These are phyloP conservation scores for Suhomyces pyralidae DNA, from an alignment of 805 yeast genomes.

Conservation along the genomic window DNA sequence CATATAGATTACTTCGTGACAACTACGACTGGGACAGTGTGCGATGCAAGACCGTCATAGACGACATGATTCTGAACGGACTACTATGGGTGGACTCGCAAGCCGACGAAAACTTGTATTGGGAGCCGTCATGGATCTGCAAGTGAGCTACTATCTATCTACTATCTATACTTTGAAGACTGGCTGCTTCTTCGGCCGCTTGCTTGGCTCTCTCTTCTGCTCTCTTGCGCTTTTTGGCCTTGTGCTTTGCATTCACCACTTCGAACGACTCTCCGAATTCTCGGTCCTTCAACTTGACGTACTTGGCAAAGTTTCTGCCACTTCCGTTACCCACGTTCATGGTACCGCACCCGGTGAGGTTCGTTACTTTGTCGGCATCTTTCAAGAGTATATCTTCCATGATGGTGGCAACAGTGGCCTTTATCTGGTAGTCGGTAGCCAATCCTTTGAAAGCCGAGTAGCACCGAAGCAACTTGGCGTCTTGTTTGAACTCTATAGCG, in stretches of 20 bases:
- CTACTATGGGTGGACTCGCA: conserved; percentile 77
- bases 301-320: conserved; percentile 56
- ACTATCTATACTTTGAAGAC: neutral
- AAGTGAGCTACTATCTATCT: neutral
- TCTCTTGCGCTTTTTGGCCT: conserved; percentile 33
- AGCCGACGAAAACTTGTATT: conserved; percentile 47
- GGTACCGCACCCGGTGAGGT: conserved; percentile 20
- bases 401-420: conserved; percentile 49
- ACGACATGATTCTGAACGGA: conserved; percentile 80
- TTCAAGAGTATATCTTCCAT: conserved; percentile 38
- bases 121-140: conserved; percentile 76
- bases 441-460: conserved; percentile 46
- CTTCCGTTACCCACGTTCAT: conserved; percentile 77
- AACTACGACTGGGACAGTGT: conserved; percentile 72
- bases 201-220: conserved; percentile 2
- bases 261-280: conserved; percentile 63
- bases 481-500: conserved; percentile 21
- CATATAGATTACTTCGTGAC: conserved; percentile 59
- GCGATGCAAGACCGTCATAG: conserved; percentile 60
- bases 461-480: conserved; percentile 38
- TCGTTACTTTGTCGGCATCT: conserved; percentile 15
- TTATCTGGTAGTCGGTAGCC: conserved; percentile 56
- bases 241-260: conserved; percentile 62
- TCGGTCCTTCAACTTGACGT: conserved; percentile 57
- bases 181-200: neutral